Evolutionary conservation across 2,329 filamentous ascomycete genomes (phyloP), one percentile per base, ranked within the genome.

Genomic region (Alternaria triticimaculans): DNA sequence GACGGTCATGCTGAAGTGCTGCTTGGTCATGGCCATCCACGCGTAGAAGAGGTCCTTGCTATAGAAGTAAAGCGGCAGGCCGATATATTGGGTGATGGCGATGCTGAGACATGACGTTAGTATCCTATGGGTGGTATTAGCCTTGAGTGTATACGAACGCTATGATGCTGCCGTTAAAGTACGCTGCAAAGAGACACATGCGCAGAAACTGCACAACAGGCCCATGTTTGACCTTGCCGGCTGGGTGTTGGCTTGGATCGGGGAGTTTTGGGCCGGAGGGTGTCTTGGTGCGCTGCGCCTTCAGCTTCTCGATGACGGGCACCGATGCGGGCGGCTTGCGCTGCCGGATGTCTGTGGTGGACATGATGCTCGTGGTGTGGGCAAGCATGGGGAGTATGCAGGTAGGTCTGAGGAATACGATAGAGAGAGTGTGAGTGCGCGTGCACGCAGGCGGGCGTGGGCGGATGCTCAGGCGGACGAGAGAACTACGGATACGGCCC

Each of bases 11-110:
- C 90, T 92, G 78, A 96, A 96, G 25, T 88, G 90, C 74, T 92
- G 88, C 81, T 97, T 97, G n/a, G 92, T 94, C 76, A 94, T 83
- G 56, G 92, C 89, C 88, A 96, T 94, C 83, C 91, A 96, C 65
- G 91, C 87, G 80, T 96, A 92, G 83, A 91, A 97, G 71, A 90
- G 85, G 61, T 93, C 89, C 69, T 87, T 88, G 80, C 90, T 90
- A 77, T 92, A 81, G 67, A 88, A 88, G 77, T 96, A 96, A 9
- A 96, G 82, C 14, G 92, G 92, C 0, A 86, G 76, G 54, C 92
- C 92, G 65, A 96, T 80, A 55, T 92, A 82, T 77, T 97, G 93
- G 8, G 92, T 91, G 8, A 87, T 70, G 71, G 89, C 84, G 73
- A 85, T 83, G 69, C 81, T 83, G 72, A 68, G 46, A 21, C 20